phyloP scores from a whole-genome alignment of 192 early-diverging fungal genomes.

The Anaeromyces robustus region DNA sequence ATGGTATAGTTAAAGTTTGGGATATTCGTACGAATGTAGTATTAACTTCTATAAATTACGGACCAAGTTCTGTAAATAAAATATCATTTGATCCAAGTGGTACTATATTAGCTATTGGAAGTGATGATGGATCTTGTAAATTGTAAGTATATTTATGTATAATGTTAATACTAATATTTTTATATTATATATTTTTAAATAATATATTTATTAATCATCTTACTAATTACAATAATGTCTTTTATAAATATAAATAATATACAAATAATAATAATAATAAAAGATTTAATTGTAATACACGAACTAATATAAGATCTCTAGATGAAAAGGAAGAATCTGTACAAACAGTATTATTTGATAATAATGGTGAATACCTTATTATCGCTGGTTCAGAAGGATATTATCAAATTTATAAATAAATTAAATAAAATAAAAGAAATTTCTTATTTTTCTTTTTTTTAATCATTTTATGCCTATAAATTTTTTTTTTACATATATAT shows the following conservation, averaged over 20 bases:
- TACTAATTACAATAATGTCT: too few species aligned
- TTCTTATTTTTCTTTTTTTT: too few species aligned
- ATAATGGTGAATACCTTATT: slow-evolving; percentile 23
- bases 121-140: slow-evolving; percentile 23
- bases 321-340: slow-evolving; percentile 19
- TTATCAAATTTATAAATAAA: too few species aligned
- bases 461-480: too few species aligned
- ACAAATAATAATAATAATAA: not conserved
- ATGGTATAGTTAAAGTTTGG: slow-evolving; percentile 34
- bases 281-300: slow-evolving; percentile 1
- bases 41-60: slow-evolving; percentile 11
- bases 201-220: too few species aligned
- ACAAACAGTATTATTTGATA: slow-evolving; percentile 23
- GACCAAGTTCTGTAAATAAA: slow-evolving; percentile 26
- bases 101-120: slow-evolving; percentile 17
- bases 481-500: too few species aligned
- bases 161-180: not conserved
- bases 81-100: slow-evolving; percentile 28
- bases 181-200: not conserved
- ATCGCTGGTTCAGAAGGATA: slow-evolving; percentile 13
- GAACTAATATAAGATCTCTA: slow-evolving; percentile 5
- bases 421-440: too few species aligned
- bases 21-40: slow-evolving; percentile 28
- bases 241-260: not conserved
- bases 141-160: slow-evolving; percentile 5